Evolutionary conservation across 495 filamentous ascomycete genomes (phyloP).

Genomic region (Amorphotheca resinae): DNA sequence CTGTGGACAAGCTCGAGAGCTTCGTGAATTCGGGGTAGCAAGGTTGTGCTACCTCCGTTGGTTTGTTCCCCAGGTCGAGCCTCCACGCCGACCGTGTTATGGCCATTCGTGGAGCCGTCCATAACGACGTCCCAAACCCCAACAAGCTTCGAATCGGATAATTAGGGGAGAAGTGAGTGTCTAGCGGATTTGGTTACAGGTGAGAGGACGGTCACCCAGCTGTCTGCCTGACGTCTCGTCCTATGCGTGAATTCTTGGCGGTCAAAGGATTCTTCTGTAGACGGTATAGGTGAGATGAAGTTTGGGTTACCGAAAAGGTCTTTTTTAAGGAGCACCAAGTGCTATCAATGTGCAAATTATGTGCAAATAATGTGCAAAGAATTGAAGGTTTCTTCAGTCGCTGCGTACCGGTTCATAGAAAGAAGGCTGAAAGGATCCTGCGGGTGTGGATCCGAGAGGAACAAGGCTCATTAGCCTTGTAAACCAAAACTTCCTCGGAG

Average conservation of each 20-base stretch:
- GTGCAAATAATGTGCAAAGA: neutral
- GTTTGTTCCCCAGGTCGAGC: neutral
- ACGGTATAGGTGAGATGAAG: too few species aligned
- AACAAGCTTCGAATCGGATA: neutral
- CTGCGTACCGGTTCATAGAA: too few species aligned
- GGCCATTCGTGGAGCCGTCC: conserved; percentile 16
- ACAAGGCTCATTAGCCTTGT: neutral
- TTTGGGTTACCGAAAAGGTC: too few species aligned
- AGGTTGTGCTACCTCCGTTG: conserved; percentile 13
- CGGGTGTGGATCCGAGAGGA: neutral
- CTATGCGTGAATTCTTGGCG: neutral
- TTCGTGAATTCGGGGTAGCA: conserved; percentile 48
- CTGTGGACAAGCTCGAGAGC: conserved; percentile 80
- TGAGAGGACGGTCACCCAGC: too few species aligned
- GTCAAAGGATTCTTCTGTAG: too few species aligned
- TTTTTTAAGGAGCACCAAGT: too few species aligned
- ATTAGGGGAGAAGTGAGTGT: neutral
- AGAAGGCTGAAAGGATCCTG: neutral
- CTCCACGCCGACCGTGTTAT: conserved; percentile 2
- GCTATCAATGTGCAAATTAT: too few species aligned
- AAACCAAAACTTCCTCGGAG: neutral
- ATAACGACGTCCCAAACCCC: neutral
- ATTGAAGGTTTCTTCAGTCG: neutral
- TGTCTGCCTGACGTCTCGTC: neutral
- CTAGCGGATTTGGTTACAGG: too few species aligned